Base-by-base conservation (phyloP, 1,284 basidiomycete genomes). In the Erythrobasidium hasegawianum region DNA sequence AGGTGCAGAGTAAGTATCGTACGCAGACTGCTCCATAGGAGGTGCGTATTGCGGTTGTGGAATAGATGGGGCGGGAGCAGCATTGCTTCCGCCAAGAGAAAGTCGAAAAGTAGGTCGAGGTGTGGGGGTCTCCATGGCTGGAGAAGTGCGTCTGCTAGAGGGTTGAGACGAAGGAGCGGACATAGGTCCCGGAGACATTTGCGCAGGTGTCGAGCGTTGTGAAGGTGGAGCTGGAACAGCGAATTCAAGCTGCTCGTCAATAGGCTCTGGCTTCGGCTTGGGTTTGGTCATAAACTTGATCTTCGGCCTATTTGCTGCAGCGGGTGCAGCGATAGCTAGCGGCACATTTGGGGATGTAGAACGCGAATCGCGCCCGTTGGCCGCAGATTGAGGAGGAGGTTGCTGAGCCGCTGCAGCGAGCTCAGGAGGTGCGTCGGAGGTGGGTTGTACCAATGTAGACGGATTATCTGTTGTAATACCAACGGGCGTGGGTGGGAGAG, bases 201-300 rank as follows among this genome's bases (percentile, higher is more conserved):
- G 62, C 18, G 55, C 26, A 20, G 43, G 43, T 18, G 43, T 47
- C 5, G 62, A 52, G 1, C 50, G 55, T 14, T 26, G 56, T 26
- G 47, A 16, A 10, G 62, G 56, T 1, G 54, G 47, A 1, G 33
- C 50, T 1, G 55, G 55, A 40, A 55, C 56, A 29, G 56, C 27
- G 16, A 65, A 57, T 13, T 24, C 40, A 5, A 45, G 5, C 20
- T 65, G 41, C 20, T 65, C 62, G 13, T 65, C 62, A 22, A 65
- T 33, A 1, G 62, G 62, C 45, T 65, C 62, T 7, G 43, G 18
- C 29, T 64, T 64, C 9, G 62, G 55, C 39, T 65, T 65, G 16
- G 62, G 55, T 27, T 58, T 65, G 0, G 62, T 53, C 16, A 11
- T 65, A 38, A 65, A 58, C 43, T 57, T 65, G 56, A 65, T 45